Evolutionary conservation across 805 yeast genomes (phyloP).

Genomic region (Kluyveromyces nonfermentans): DNA sequence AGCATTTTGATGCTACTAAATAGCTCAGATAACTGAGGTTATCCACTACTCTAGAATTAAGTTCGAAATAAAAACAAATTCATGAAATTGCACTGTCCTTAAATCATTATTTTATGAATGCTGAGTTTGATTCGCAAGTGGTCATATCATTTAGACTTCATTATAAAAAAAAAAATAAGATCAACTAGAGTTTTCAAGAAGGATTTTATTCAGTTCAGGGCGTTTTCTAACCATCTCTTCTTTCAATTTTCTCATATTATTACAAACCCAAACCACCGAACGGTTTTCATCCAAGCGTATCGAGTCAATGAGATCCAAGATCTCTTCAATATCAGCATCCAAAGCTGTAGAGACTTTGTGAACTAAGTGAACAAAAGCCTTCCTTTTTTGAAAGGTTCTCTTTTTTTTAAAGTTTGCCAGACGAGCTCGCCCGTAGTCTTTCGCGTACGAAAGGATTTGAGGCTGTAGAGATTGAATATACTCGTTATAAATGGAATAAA

Average conservation of each 20-base stretch:
- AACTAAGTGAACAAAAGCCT: slow-evolving; percentile 8
- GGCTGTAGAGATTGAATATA: slow-evolving; percentile 8
- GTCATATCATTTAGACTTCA: no score
- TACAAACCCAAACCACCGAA: slow-evolving; percentile 10
- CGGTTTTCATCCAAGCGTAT: slow-evolving; percentile 5
- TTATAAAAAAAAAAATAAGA: no score
- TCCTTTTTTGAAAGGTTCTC: slow-evolving; percentile 9
- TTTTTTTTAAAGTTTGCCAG: slow-evolving; percentile 8
- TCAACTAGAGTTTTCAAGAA: neutral
- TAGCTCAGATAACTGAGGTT: no score
- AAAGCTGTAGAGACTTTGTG: slow-evolving; percentile 4
- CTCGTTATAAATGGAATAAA: slow-evolving; percentile 9
- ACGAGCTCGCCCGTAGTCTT: slow-evolving; percentile 6
- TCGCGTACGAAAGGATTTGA: slow-evolving; percentile 6
- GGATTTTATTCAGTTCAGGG: slow-evolving; percentile 1
- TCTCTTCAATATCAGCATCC: slow-evolving; percentile 2
- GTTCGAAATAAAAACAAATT: no score
- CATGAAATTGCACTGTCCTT: no score
- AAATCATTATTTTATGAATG: no score
- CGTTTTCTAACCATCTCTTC: slow-evolving; percentile 2
- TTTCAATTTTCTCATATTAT: slow-evolving; percentile 6
- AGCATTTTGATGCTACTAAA: no score
- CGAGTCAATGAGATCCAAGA: slow-evolving; percentile 7
- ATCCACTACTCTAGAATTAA: no score
- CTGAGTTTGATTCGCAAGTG: no score